A percentile compares a stretch with the other conserved stretches of the same genome.
Conservation (phyloP, 768 basidiomycete species). For the Lactarius akahatsu region DNA sequence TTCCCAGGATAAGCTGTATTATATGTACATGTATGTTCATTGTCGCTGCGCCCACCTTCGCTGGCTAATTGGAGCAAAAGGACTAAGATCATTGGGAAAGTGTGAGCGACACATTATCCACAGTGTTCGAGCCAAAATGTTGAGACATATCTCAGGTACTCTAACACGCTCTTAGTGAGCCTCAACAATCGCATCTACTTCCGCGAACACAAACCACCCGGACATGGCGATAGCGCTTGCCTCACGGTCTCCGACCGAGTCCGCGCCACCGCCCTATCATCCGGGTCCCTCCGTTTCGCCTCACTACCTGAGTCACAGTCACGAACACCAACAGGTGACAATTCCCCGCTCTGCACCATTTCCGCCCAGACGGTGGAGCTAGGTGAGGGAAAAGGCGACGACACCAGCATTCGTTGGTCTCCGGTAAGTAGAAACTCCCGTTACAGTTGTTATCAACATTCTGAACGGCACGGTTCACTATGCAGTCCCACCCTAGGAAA, state of each 20-base stretch:
- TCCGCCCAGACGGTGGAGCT: neutral
- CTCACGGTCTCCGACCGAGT: neutral
- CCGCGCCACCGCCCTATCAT: neutral
- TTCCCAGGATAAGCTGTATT: neutral
- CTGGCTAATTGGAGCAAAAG: neutral
- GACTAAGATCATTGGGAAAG: neutral
- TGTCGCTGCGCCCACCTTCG: neutral
- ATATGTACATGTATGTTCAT: neutral
- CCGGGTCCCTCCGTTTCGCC: neutral
- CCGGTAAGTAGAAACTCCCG: neutral
- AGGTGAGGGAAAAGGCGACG: neutral
- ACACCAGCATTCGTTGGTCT: neutral
- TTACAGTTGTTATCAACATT: neutral
- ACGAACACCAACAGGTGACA: neutral
- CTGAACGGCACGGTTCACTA: neutral
- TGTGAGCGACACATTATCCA: neutral
- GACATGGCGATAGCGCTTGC: neutral
- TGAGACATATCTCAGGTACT: neutral
- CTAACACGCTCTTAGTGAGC: neutral
- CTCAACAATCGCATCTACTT: conserved; percentile 1
- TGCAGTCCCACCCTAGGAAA: no score
- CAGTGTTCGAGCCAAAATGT: neutral
- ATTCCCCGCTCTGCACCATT: neutral
- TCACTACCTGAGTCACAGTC: neutral
- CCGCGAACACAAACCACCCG: neutral